Conservation (phyloP, 2,329 filamentous ascomycete species). For the Conoideocrella luteorostrata region DNA sequence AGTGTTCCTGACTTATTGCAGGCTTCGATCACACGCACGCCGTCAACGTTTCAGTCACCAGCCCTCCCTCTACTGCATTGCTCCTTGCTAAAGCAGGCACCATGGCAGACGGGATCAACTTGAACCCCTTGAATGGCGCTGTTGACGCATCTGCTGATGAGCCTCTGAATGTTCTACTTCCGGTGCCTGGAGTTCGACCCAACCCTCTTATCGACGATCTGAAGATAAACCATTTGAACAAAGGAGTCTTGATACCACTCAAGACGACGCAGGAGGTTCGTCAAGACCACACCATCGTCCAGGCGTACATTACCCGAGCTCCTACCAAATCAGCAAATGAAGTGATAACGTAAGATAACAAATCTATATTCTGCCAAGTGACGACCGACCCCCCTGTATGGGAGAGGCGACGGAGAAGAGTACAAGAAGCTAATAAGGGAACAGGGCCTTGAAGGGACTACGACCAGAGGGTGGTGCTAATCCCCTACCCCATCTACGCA, state of each 20-base stretch:
- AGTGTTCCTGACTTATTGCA: too few species aligned
- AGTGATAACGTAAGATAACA: conserved; percentile 62
- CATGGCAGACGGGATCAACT: conserved; percentile 5
- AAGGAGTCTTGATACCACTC: conserved; percentile 52
- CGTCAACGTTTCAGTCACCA: not conserved
- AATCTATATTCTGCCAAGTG: too few species aligned
- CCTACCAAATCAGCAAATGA: conserved; percentile 66
- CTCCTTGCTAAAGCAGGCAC: not conserved
- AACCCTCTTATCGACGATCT: conserved; percentile 33
- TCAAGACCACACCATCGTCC: conserved; percentile 51
- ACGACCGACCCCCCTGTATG: too few species aligned
- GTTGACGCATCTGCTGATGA: conserved; percentile 1
- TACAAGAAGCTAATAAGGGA: conserved; percentile 12
- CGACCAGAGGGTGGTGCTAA: conserved; percentile 56
- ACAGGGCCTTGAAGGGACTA: conserved; percentile 49
- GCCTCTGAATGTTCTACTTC: not conserved
- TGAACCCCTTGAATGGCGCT: not conserved
- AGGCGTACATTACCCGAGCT: conserved; percentile 65
- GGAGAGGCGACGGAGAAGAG: too few species aligned
- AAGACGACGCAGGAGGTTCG: conserved; percentile 59
- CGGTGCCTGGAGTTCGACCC: conserved; percentile 17
- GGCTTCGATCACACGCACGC: too few species aligned
- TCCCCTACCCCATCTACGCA: conserved; percentile 64
- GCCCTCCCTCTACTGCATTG: not conserved
- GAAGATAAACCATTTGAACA: conserved; percentile 28